A percentile compares a stretch with the other conserved stretches of the same genome.
Evolutionary conservation across 352 stramenopile species (phyloP).

Genomic region (Phytopythium helicoides): DNA sequence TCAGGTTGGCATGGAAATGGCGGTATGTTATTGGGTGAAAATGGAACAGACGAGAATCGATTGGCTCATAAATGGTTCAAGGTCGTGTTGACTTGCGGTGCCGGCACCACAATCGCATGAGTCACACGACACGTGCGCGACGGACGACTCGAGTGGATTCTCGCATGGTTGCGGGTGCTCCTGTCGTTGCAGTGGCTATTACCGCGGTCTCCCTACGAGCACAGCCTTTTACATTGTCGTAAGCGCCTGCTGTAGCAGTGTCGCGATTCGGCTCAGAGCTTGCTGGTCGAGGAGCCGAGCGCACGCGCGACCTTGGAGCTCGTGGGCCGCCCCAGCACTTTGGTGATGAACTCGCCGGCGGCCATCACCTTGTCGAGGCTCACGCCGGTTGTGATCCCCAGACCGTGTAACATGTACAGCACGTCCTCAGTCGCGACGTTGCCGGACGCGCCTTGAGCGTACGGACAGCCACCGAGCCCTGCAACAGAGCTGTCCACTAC

Average conservation of each 20-base stretch:
- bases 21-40: no score
- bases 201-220: no score
- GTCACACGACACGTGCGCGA: conserved; percentile 1
- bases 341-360: conserved; percentile 88
- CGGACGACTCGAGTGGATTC: conserved; percentile 5
- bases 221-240: no score
- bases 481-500: conserved; percentile 95
- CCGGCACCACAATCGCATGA: conserved; percentile 4
- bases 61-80: no score
- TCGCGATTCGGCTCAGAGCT: background rate
- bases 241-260: background rate
- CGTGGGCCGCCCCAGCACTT: conserved; percentile 66
- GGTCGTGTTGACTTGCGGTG: conserved; percentile 1
- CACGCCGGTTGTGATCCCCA: conserved; percentile 94
- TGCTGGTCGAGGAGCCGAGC: conserved; percentile 23
- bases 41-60: no score
- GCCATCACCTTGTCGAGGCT: conserved; percentile 92
- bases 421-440: conserved; percentile 98
- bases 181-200: background rate
- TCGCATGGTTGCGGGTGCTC: background rate
- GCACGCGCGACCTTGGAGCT: conserved; percentile 88
- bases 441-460: conserved; percentile 93
- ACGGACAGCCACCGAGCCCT: conserved; percentile 96
- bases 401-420: conserved; percentile 96
- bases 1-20: no score